Evolutionary conservation across 306 rosid species (phyloP), one percentile per base, ranked within the genome.

Genomic region (Sechiopsis laciniata): DNA sequence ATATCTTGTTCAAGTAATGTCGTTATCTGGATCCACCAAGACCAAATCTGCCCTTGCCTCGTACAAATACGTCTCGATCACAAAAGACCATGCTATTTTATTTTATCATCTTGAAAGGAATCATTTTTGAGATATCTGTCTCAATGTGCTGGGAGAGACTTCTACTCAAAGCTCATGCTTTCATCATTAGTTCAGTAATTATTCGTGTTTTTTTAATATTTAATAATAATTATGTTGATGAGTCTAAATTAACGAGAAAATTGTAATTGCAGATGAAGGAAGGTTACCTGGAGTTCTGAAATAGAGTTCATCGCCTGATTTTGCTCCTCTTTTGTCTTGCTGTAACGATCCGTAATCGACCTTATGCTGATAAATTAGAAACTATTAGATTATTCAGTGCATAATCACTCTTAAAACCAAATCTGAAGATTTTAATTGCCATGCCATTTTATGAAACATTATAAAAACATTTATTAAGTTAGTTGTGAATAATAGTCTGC

Each of bases 211-310:
- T 32, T 26, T 26, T 26, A 26, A 26, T 26, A 26, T 1, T 45
- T 29, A 14, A 55, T n/a, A n/a, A n/a, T n/a, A n/a, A 26, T 26
- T 26, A 26, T 26, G 29, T 26, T 37, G 32, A 6, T 17, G 75
- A 2, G 29, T 1, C 20, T 6, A 37, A 37, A 12, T 70, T 51
- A 52, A 26, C 19, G 13, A 37, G 42, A 37, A 40, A 40, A 40
- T 40, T 0, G 9, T 6, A 40, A 40, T 40, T 40, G 46, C 46
- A 15, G 74, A 3, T 15, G 45, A 51, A 70, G 1, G 22, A 55
- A 35, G 14, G 45, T 59, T 60, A 74, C 77, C 70, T 74, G 77
- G 45, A 60, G 69, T 46, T 74, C 77, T 40, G 77, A 56, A 59
- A 51, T 58, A 15, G 42, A 21, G 50, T 74, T 60, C 71, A 73